phyloP scores from a whole-genome alignment of 2,329 filamentous ascomycete genomes.

The Trichoderma sp. region DNA sequence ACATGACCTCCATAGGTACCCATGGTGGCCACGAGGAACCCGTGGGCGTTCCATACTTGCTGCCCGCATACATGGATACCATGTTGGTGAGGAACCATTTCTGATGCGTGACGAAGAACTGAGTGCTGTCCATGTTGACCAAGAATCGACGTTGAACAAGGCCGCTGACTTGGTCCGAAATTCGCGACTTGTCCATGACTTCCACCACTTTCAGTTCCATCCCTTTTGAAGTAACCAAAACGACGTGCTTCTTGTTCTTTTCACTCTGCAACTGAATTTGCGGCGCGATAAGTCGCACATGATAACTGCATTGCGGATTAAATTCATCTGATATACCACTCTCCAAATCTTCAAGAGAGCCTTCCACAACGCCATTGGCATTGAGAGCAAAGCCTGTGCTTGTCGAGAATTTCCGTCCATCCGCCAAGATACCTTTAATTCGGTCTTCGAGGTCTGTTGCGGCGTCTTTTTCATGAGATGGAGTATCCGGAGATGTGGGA shows the following conservation, averaged over 20 bases:
- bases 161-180: slow-evolving; percentile 91
- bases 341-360: slow-evolving; percentile 62
- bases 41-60: slow-evolving; percentile 81
- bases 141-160: slow-evolving; percentile 93
- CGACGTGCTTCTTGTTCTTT: slow-evolving; percentile 95
- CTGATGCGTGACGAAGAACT: slow-evolving; percentile 96
- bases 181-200: slow-evolving; percentile 93
- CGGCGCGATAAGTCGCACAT: slow-evolving; percentile 90
- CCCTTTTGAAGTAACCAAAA: slow-evolving; percentile 92
- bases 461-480: slow-evolving; percentile 56
- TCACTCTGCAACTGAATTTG: slow-evolving; percentile 99
- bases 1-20: slow-evolving; percentile 98
- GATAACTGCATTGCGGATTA: slow-evolving; percentile 87
- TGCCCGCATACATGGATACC: slow-evolving; percentile 91
- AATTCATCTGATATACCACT: slow-evolving; percentile 86
- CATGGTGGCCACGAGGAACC: slow-evolving; percentile 95
- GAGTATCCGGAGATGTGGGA: slow-evolving; percentile 41
- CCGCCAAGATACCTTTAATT: slow-evolving; percentile 81
- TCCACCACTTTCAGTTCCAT: slow-evolving; percentile 98
- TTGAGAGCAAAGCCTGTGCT: slow-evolving; percentile 36
- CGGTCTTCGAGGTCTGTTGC: slow-evolving; percentile 74
- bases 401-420: slow-evolving; percentile 80
- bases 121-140: slow-evolving; percentile 94
- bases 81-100: slow-evolving; percentile 85
- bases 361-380: slow-evolving; percentile 38